A percentile compares a stretch with the other conserved stretches of the same genome.
Conservation (phyloP, 164 flowering plant species). For the Dillenia turbinata region DNA sequence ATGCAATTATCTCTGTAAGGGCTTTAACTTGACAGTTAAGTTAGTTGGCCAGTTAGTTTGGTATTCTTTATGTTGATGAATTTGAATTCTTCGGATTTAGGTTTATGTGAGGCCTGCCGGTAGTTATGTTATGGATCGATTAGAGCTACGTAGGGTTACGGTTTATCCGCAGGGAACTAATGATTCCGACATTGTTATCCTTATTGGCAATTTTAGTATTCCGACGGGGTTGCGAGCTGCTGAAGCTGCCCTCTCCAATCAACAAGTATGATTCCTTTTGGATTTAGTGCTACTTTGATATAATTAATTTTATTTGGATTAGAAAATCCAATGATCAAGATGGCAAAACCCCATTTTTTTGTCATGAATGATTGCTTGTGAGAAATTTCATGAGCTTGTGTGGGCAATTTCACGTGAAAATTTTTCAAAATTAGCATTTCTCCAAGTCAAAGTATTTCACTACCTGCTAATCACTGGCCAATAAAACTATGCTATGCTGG, state of each 20-base stretch:
- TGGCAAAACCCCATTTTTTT: no score
- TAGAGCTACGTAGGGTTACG: slow-evolving; percentile 76
- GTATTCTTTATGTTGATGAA: no score
- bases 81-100: slow-evolving; percentile 22
- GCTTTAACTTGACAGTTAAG: neutral
- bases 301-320: no score
- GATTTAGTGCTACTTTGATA: neutral
- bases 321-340: no score
- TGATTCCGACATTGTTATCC: slow-evolving; percentile 50
- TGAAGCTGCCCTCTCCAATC: slow-evolving; percentile 74
- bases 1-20: slow-evolving; percentile 63
- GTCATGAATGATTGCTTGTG: no score
- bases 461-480: no score
- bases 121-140: slow-evolving; percentile 85
- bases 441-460: no score
- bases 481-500: no score
- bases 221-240: slow-evolving; percentile 80
- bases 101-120: slow-evolving; percentile 96
- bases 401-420: no score
- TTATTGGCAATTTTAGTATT: slow-evolving; percentile 64
- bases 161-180: slow-evolving; percentile 35
- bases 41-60: neutral
- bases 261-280: slow-evolving; percentile 38
- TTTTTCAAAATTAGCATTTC: no score
- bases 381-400: no score